Percentiles rank a stretch among this genome's conserved stretches.
These are phyloP conservation scores for Flaveria floridana DNA, from an alignment of 140 eudicot genomes.

Conservation along the genomic window DNA sequence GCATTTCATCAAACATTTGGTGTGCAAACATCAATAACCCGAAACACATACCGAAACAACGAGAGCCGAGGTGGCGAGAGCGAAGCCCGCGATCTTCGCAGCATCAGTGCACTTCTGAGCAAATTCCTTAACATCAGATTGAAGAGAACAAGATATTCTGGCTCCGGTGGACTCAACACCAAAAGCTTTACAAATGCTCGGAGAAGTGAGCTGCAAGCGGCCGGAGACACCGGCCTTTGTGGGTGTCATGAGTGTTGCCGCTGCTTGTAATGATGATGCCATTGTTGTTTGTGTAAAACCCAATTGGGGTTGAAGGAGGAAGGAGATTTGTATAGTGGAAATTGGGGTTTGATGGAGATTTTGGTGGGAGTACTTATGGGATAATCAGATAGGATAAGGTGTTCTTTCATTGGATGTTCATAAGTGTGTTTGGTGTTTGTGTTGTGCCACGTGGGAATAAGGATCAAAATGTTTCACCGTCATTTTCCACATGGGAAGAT, in stretches of 20 bases:
- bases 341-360: slow-evolving; percentile 31
- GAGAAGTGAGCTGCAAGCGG: slow-evolving; percentile 54
- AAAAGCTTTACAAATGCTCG: slow-evolving; percentile 59
- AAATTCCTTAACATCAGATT: slow-evolving; percentile 69
- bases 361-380: slow-evolving; percentile 14
- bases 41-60: slow-evolving; percentile 62
- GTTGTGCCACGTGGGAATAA: slow-evolving; percentile 37
- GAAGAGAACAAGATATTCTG: slow-evolving; percentile 70
- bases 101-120: slow-evolving; percentile 77
- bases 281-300: slow-evolving; percentile 30
- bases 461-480: slow-evolving; percentile 22
- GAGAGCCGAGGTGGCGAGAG: slow-evolving; percentile 90
- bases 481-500: slow-evolving; percentile 11
- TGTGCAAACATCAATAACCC: background rate
- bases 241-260: slow-evolving; percentile 72
- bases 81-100: slow-evolving; percentile 86
- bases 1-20: slow-evolving; percentile 7
- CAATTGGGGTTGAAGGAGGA: slow-evolving; percentile 34
- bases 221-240: slow-evolving; percentile 47
- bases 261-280: slow-evolving; percentile 85
- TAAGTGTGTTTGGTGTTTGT: slow-evolving; percentile 16
- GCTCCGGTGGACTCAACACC: slow-evolving; percentile 52
- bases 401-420: slow-evolving; percentile 41
- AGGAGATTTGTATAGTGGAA: slow-evolving; percentile 24
- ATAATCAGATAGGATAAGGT: slow-evolving; percentile 71